These are phyloP conservation scores for Mortierella sp. DNA, from an alignment of 371 early-diverging fungal genomes.

Conservation along the genomic window DNA sequence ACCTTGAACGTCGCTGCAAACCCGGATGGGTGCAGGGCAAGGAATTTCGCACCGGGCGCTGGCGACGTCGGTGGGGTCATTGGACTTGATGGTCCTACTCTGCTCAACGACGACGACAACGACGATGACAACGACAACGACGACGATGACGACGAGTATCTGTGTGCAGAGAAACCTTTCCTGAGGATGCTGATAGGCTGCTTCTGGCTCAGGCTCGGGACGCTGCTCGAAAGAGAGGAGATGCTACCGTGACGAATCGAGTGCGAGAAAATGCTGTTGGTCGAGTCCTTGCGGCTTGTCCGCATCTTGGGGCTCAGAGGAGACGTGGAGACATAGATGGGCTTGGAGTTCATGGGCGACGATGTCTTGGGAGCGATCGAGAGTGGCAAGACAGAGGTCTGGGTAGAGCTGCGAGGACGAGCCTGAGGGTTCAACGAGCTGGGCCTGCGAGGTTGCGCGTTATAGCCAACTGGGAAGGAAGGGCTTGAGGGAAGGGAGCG, in stretches of 20 bases:
- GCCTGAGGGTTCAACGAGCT: neutral
- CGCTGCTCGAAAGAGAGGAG: no score
- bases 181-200: slow-evolving; percentile 15
- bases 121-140: no score
- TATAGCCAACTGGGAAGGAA: neutral
- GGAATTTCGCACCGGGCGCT: neutral
- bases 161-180: neutral
- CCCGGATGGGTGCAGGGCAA: neutral
- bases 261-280: neutral
- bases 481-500: neutral
- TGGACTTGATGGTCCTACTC: neutral
- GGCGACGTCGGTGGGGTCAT: neutral
- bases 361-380: neutral
- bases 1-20: slow-evolving; percentile 34
- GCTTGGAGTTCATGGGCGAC: neutral
- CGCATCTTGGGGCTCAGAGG: neutral
- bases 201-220: neutral
- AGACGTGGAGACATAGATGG: neutral
- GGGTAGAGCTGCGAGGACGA: neutral
- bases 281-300: neutral
- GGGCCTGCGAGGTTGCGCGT: neutral
- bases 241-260: no score
- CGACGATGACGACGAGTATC: no score
- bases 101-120: neutral
- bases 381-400: neutral